A percentile compares a stretch with the other conserved stretches of the same genome.
These are phyloP conservation scores for Odonthalia washingtoniensis DNA, from an alignment of 31 red algal species.

Conservation along the genomic window DNA sequence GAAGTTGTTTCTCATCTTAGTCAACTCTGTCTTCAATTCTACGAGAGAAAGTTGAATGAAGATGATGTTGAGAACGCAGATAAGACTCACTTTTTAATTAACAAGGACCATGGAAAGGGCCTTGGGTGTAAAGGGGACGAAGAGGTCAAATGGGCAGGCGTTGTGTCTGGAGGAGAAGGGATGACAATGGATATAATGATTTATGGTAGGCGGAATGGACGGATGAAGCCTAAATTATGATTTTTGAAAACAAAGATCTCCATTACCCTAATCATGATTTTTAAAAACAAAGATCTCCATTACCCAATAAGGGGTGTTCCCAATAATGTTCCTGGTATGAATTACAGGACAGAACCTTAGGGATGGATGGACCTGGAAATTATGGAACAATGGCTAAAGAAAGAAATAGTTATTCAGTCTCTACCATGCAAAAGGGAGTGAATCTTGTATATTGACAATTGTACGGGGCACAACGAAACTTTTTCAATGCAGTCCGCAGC, in stretches of 20 bases:
- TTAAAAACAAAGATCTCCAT: not conserved
- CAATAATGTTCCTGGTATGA: not conserved
- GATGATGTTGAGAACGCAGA: constrained; percentile 22
- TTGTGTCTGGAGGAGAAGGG: constrained; percentile 3
- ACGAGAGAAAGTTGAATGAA: not conserved
- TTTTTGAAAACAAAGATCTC: too few relatives aligned
- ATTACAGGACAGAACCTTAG: not conserved
- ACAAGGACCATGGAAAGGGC: constrained; percentile 2
- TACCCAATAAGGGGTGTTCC: not conserved
- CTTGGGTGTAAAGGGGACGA: constrained; percentile 12
- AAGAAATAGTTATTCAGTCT: not conserved
- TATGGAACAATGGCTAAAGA: not conserved
- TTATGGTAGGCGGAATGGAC: not conserved
- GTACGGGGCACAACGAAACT: not conserved
- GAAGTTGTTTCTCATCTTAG: constrained; percentile 26
- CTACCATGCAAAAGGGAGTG: not conserved
- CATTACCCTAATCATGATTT: not conserved
- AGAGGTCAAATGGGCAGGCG: constrained; percentile 31
- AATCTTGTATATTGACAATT: not conserved
- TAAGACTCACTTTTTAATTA: constrained; percentile 35
- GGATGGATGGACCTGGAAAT: not conserved
- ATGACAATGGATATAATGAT: constrained; percentile 11
- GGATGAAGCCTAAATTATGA: not conserved
- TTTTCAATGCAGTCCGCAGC: not conserved
- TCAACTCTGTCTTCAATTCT: not conserved